Evolutionary conservation across 2,329 filamentous ascomycete genomes (phyloP), one percentile per base, ranked within the genome.

Genomic region (Chaetomiaceae sp.): DNA sequence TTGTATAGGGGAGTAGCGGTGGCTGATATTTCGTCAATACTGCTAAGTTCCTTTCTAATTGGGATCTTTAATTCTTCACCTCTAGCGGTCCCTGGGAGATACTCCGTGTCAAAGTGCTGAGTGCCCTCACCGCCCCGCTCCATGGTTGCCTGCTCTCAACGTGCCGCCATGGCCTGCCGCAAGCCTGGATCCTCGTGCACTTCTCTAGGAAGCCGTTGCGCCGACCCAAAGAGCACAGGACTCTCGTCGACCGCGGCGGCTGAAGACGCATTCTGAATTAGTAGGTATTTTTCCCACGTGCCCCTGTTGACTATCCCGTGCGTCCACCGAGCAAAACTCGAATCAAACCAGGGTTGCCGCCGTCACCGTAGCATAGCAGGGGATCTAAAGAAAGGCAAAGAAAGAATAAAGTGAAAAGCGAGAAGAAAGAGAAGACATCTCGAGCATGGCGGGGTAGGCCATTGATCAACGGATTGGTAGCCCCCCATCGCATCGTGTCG

Each of bases 1-100:
- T 82, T 1, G 87, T 91, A 51, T 84, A 74, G 5, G 76, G 72
- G 43, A 88, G 78, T 7, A 91, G 72, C 0, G 84, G 75, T 3
- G 86, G 86, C 84, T 89, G 10, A 27, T 21, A 10, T 38, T 53
- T 30, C 54, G 48, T 25, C 25, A 40, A 21, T 2, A 29, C 29
- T 14, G 5, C 18, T 16, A 36, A 20, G 4, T 9, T 7, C 8
- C 20, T 11, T 6, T 4, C 9, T 13, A 5, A 6, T n/a, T 4
- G 5, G 18, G 32, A 5, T 30, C 10, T 21, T 11, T 27, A 9
- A 52, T 37, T n/a, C n/a, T n/a, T n/a, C 52, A 64, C 61, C 52
- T 64, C 58, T n/a, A 37, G 16, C 30, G 59, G 57, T 10, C 61
- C 61, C 36, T 60, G 47, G 21, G 38, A 51, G 36, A 64, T 56